These are phyloP conservation scores for Thermothelomyces thermophilus DNA, from an alignment of 2,329 filamentous ascomycete species.

Conservation along the genomic window DNA sequence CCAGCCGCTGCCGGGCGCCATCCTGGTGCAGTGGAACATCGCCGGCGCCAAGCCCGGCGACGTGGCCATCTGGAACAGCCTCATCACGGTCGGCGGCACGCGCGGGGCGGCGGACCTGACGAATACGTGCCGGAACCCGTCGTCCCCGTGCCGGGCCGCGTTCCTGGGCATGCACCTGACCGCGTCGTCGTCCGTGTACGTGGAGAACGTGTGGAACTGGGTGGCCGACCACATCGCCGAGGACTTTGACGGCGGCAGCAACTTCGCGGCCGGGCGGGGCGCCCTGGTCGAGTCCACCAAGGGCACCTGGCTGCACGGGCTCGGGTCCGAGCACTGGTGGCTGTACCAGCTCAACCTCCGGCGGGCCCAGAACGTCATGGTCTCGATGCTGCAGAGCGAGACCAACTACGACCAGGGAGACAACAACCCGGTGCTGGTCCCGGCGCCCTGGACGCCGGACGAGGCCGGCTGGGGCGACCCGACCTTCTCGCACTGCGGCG, in stretches of 20 bases:
- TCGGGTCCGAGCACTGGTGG: constrained; percentile 50
- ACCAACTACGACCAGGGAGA: constrained; percentile 45
- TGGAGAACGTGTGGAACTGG: constrained; percentile 51
- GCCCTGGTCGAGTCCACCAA: constrained; percentile 38
- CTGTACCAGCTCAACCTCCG: constrained; percentile 52
- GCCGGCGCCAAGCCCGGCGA: constrained; percentile 33
- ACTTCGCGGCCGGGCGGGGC: constrained; percentile 44
- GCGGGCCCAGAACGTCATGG: constrained; percentile 43
- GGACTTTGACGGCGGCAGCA: constrained; percentile 40
- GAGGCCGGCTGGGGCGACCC: constrained; percentile 35
- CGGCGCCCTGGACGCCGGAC: constrained; percentile 36
- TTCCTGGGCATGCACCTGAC: constrained; percentile 44
- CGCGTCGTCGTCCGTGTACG: constrained; percentile 40
- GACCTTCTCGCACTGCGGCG: constrained; percentile 36
- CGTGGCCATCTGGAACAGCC: constrained; percentile 42
- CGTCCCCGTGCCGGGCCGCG: constrained; percentile 38
- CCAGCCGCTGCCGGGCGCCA: constrained; percentile 53
- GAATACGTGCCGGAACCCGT: constrained; percentile 26
- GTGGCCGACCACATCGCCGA: constrained; percentile 45
- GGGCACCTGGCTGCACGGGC: constrained; percentile 46
- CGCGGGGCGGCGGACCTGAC: constrained; percentile 29
- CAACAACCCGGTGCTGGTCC: constrained; percentile 31
- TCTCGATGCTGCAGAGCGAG: constrained; percentile 47
- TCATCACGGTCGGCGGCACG: constrained; percentile 34
- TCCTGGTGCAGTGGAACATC: constrained; percentile 46